Evolutionary conservation across 208 protist genomes (phyloP), one percentile per base, ranked within the genome.

Genomic region (Hexamita inflata): DNA sequence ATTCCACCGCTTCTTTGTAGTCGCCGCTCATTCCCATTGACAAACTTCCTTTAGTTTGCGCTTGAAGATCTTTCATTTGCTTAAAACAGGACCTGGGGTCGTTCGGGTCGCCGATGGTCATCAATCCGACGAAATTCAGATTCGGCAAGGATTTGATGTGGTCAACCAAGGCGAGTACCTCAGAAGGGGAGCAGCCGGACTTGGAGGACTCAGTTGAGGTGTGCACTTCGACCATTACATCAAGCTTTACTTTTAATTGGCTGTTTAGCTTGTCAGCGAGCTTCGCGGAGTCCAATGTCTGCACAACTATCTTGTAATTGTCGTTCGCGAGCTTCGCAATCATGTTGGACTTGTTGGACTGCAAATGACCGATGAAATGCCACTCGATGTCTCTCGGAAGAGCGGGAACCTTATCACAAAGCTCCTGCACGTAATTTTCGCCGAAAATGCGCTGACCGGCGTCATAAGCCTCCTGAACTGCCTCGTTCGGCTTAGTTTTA

Each of bases 1-100:
- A 87, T 58, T 84, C 67, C 68, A 96, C 94, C 0, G 94, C 94
- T 42, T 89, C 84, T 57, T 90, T 81, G 79, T 88, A 96, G 79
- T 96, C 93, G 30, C 83, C 80, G 57, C 85, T 92, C 93, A 96
- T 97, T 58, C 94, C 94, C 92, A 97, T 96, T 65, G 87, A 92
- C 19, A 96, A 82, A n/a, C n/a, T n/a, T n/a, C n/a, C n/a, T n/a
- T n/a, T n/a, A n/a, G n/a, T n/a, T n/a, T n/a, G n/a, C n/a, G n/a
- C n/a, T n/a, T n/a, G n/a, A n/a, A n/a, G n/a, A n/a, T n/a, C n/a
- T 41, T 70, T 66, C 87, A n/a, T n/a, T 84, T 28, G 94, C 77
- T 1, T 80, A 66, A 81, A 81, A 32, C 11, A 84, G 19, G 73
- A 75, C 30, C n/a, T 34, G 9, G 82, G 78, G 29, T 75, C 78